Conservation (phyloP, 2,329 filamentous ascomycete species). For the Didymella lethalis region DNA sequence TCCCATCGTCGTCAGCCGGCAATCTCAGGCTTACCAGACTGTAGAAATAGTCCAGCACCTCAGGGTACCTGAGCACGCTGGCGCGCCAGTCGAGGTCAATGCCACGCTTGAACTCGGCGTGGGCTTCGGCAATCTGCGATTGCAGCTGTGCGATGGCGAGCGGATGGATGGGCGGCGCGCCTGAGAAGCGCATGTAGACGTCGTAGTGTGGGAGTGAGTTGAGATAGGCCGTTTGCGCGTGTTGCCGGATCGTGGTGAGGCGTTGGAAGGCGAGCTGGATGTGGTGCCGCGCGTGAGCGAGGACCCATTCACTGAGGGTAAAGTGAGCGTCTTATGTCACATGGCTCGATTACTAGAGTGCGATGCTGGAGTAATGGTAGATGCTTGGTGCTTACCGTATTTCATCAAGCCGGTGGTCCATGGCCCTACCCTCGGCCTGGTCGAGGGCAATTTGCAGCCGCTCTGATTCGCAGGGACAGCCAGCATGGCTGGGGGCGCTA, state of each 20-base stretch:
- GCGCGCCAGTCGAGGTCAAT: constrained; percentile 82
- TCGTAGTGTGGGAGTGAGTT: constrained; percentile 56
- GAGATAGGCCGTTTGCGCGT: constrained; percentile 54
- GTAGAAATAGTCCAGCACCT: constrained; percentile 83
- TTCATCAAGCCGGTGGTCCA: constrained; percentile 47
- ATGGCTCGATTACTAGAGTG: neutral
- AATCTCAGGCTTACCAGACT: constrained; percentile 71
- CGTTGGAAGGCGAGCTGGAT: constrained; percentile 55
- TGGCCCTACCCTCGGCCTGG: constrained; percentile 50
- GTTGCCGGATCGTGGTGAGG: constrained; percentile 51
- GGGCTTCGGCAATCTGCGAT: constrained; percentile 67
- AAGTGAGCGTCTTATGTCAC: constrained; percentile 26
- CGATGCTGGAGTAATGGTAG: neutral
- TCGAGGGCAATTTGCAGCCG: constrained; percentile 51
- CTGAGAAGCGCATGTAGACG: constrained; percentile 56
- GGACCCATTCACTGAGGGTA: constrained; percentile 55
- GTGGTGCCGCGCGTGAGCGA: constrained; percentile 55
- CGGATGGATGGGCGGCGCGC: constrained; percentile 55
- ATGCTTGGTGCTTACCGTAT: constrained; percentile 39
- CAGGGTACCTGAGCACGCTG: constrained; percentile 77
- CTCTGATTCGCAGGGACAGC: constrained; percentile 52
- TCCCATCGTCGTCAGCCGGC: constrained; percentile 62
- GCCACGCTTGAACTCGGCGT: constrained; percentile 72
- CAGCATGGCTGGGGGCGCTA: constrained; percentile 50
- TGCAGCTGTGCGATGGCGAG: constrained; percentile 53